Evolutionary conservation across 352 stramenopile genomes (phyloP), one percentile per base, ranked within the genome.

Genomic region (Phytophthora idaei): DNA sequence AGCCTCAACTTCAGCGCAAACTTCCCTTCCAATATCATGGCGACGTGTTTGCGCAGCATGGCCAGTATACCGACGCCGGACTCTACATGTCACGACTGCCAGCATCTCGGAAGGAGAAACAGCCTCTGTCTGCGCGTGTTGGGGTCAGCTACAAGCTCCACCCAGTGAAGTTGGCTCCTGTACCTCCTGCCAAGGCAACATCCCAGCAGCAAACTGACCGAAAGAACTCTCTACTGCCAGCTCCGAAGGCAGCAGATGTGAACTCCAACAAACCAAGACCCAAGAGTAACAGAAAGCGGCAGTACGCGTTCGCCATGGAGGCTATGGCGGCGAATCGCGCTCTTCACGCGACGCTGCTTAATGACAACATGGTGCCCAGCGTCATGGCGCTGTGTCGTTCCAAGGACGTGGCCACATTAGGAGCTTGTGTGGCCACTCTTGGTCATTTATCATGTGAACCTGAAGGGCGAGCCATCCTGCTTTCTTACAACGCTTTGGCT

Each of bases 11-110:
- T 8, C 64, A 76, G 10, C 74, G 76, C 61, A 82, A 81, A 45
- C 53, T 90, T 9, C 67, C 69, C 11, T 93, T 91, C 62, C 78
- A 87, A 48, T 93, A 92, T 54, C 74, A 73, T 56, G 85, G 85
- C 39, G 85, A 93, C 47, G 66, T 89, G 9, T 93, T 93, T 55
- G 72, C 78, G n/a, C 85, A 93, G 59, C 85, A 80, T 44, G 85
- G 83, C 2, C 55, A 77, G n/a, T 93, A 93, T 65, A 80, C 69
- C 0, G 83, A 93, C 12, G 83, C 79, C 0, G 76, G 73, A 28
- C 54, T 93, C 17, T 93, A 93, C 67, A 87, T 93, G 71, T 93
- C 85, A 15, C 78, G 85, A 3, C 49, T 93, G 9, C 78, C 83
- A 7, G 74, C 77, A 3, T 85, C 80, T 41, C 71, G 76, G 15